phyloP scores from a whole-genome alignment of 2,329 filamentous ascomycete species.

The Colletotrichum magnum region DNA sequence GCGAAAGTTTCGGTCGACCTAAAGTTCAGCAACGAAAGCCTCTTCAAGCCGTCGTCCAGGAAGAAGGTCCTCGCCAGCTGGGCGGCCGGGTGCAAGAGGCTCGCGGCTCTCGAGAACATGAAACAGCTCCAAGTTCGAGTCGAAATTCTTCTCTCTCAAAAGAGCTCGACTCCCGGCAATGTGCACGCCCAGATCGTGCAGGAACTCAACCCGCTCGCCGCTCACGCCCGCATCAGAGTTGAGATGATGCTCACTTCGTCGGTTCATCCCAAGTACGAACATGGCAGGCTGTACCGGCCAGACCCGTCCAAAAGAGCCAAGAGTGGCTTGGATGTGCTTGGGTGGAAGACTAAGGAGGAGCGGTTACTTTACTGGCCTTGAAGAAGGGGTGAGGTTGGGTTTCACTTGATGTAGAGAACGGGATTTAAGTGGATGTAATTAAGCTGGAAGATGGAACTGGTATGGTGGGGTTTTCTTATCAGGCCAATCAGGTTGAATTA shows the following conservation, averaged over 20 bases:
- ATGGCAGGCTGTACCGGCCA: not conserved
- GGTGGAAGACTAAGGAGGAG: slow-evolving; percentile 6
- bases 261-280: slow-evolving; percentile 20
- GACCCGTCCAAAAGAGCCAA: not conserved
- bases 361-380: too few species aligned
- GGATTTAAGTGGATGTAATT: not conserved
- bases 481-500: slow-evolving; percentile 8
- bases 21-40: slow-evolving; percentile 19
- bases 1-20: slow-evolving; percentile 20
- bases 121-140: slow-evolving; percentile 5
- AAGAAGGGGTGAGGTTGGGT: too few species aligned
- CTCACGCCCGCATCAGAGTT: not conserved
- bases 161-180: slow-evolving; percentile 1
- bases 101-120: not conserved
- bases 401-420: too few species aligned
- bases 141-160: slow-evolving; percentile 19
- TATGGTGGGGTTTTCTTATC: not conserved
- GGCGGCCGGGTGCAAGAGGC: slow-evolving; percentile 11
- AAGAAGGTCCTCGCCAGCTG: slow-evolving; percentile 25
- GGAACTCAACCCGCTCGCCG: slow-evolving; percentile 10
- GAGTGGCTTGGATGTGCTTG: slow-evolving; percentile 11
- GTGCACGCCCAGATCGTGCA: slow-evolving; percentile 8
- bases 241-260: slow-evolving; percentile 19
- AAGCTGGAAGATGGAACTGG: not conserved
- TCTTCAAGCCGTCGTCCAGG: slow-evolving; percentile 28